These are phyloP conservation scores for Leccinum pachyderme DNA, from an alignment of 1,284 basidiomycete genomes.

Conservation along the genomic window DNA sequence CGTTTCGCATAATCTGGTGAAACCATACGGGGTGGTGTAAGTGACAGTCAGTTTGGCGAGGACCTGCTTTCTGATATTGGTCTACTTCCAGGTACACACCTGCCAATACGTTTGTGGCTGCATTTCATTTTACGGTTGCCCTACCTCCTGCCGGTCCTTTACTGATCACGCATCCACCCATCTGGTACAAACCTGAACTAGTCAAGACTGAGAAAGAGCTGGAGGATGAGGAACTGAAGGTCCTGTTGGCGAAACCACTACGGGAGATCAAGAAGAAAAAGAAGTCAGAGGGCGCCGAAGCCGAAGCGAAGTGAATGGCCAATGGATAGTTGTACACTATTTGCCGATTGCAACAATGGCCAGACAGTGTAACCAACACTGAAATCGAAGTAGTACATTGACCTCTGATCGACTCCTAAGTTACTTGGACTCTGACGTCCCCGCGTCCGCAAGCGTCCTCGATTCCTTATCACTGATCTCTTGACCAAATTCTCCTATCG, in stretches of 20 bases:
- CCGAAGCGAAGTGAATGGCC: conserved; percentile 33
- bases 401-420: neutral
- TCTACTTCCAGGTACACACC: conserved; percentile 66
- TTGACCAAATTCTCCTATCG: conserved; percentile 75
- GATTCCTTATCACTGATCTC: conserved; percentile 42
- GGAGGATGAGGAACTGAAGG: conserved; percentile 83
- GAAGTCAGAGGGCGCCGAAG: conserved; percentile 45
- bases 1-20: conserved; percentile 87
- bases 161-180: conserved; percentile 81
- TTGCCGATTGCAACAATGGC: conserved; percentile 9
- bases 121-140: conserved; percentile 95
- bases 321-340: conserved; percentile 21
- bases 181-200: conserved; percentile 92
- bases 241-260: conserved; percentile 73
- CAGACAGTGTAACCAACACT: conserved; percentile 7
- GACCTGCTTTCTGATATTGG: conserved; percentile 7
- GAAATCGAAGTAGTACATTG: conserved; percentile 11
- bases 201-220: conserved; percentile 88
- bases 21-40: conserved; percentile 87
- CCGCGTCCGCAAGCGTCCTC: neutral
- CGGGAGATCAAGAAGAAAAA: conserved; percentile 93
- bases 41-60: conserved; percentile 31
- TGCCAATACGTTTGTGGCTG: conserved; percentile 78
- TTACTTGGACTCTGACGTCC: conserved; percentile 7
- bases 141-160: conserved; percentile 83